Evolutionary conservation across 169 alveolate genomes (phyloP), one percentile per base, ranked within the genome.

Genomic region (Babesia ovata): DNA sequence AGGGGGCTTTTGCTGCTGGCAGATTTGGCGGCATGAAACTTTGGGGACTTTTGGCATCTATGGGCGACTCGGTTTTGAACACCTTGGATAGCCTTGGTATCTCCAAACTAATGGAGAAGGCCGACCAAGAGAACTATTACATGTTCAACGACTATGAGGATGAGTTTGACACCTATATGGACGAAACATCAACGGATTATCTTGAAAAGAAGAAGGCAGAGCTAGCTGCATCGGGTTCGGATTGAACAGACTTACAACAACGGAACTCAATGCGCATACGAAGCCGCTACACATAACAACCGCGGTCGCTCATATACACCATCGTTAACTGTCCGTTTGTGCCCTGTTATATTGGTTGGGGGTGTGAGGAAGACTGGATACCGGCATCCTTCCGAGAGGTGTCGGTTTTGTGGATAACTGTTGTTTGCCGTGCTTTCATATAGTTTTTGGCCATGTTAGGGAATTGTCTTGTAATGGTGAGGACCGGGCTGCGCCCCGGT

Each of bases 101-200:
- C 24, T 12, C 9, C 29, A 24, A 16, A 42, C 50, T 0, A 11
- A 8, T 65, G 21, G 49, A 8, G 22, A 19, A 52, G 26, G 21
- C 17, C 29, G 12, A 39, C 3, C 66, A 22, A 2, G 14, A 29
- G 17, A 44, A 67, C 44, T 42, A 29, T 44, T 50, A 52, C 56
- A 3, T 53, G 63, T 67, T 52, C 48, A 13, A 26, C 19, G 76
- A 67, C 12, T 50, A 29, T 36, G 76, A 67, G 19, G 76, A 67
- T 53, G 76, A 67, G 58, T 67, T 67, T 44, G 76, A 67, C 65
- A 11, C 10, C 22, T 11, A 26, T 22, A 0, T 67, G 56, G 66
- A 50, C 44, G 45, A 46, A 6, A 66, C 52, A 17, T 4, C 63
- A 13, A 7, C 42, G 2, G 57, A 8, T 10, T 67, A 26, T 21